Evolutionary conservation across 345 rosid genomes (phyloP), one percentile per base, ranked within the genome.

Genomic region (Ceriops zippeliana): DNA sequence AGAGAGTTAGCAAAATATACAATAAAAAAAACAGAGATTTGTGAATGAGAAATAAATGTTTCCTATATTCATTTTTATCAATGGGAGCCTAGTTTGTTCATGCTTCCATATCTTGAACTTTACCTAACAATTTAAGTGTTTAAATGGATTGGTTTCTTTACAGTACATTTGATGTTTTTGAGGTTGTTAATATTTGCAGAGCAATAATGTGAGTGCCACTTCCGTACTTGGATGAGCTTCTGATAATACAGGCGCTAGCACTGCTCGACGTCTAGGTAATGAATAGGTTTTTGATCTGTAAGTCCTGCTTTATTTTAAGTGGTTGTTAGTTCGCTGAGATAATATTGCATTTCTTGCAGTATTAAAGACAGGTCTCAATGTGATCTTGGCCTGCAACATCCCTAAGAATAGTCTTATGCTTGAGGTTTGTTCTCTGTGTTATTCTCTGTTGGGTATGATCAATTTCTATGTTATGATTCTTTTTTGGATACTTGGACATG

Each of bases 241-340:
- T 69, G 97, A 95, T 74, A 90, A 90, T 79, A 83, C 89, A 42
- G 96, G 97, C n/a, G 78, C 93, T 5, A 89, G 95, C 68, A 89
- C 91, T 72, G 98, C 96, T 32, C 89, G 96, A 53, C 80, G 99
- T 73, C 68, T 90, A 81, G 97, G 97, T 95, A 75, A 10, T 54
- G 30, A 4, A 53, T n/a, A 54, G 21, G 34, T 47, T 5, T 66
- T 13, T 22, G 4, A 20, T 64, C 27, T 27, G 2, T 19, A 16
- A 26, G 47, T 62, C 64, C 20, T 67, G 62, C 24, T 6, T 24
- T 15, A 62, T 54, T 21, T 54, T 2, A 54, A 54, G 0, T 22
- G 4, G 30, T 54, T 1, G 49, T 42, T 42, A 15, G 5, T 42
- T 42, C 8, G 49, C 17, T 13, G 49, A 11, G 49, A 42, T 13